Evolutionary conservation across 2,329 filamentous ascomycete species (phyloP).

Genomic region (Penicillium vulpinum): DNA sequence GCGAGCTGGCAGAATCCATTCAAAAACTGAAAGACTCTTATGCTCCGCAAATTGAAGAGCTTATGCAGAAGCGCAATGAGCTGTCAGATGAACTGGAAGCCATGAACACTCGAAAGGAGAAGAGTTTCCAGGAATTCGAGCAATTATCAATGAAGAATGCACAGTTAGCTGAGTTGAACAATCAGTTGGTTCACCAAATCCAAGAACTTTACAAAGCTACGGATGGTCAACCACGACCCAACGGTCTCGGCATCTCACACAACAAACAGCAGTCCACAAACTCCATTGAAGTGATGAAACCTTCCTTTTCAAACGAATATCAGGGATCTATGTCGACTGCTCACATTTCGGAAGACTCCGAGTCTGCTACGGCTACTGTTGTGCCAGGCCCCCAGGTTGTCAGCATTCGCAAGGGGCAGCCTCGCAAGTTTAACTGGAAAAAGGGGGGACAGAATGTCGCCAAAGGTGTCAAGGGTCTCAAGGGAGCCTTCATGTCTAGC

Average conservation of each 20-base stretch:
- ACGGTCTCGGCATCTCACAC: conserved; percentile 64
- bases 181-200: conserved; percentile 89
- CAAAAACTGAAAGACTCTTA: conserved; percentile 79
- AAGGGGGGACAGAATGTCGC: conserved; percentile 91
- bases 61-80: conserved; percentile 83
- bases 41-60: conserved; percentile 73
- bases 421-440: conserved; percentile 99
- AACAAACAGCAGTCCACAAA: conserved; percentile 53
- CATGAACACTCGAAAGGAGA: conserved; percentile 82
- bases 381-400: conserved; percentile 84
- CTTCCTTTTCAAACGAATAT: conserved; percentile 48
- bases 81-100: conserved; percentile 81
- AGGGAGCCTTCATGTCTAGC: conserved; percentile 79
- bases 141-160: conserved; percentile 92
- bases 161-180: conserved; percentile 92
- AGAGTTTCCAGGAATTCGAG: conserved; percentile 92
- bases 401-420: conserved; percentile 89
- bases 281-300: conserved; percentile 48
- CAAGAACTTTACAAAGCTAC: conserved; percentile 87
- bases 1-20: conserved; percentile 62
- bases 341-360: conserved; percentile 63
- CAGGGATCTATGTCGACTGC: conserved; percentile 59
- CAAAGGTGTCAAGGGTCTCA: conserved; percentile 93
- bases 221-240: conserved; percentile 34
- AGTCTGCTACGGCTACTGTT: conserved; percentile 58